Percentiles rank a stretch among this genome's conserved stretches.
These are phyloP conservation scores for Xylaria bambusicola DNA, from an alignment of 495 filamentous ascomycete genomes.

Conservation along the genomic window DNA sequence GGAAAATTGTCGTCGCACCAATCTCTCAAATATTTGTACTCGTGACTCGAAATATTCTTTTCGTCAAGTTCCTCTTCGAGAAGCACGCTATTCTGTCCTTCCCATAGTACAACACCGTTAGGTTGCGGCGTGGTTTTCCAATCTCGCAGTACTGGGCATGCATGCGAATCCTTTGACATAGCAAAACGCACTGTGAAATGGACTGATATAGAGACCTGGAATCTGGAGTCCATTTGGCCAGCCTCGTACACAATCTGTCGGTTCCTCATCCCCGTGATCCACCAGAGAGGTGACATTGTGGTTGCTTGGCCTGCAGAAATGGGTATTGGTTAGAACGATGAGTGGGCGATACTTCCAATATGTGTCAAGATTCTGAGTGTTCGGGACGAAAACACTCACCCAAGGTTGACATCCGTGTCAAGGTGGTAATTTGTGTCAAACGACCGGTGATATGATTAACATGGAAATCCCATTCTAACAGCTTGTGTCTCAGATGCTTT, in stretches of 20 bases:
- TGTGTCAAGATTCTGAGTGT: no score
- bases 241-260: background rate
- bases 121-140: background rate
- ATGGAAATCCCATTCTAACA: background rate
- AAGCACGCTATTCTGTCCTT: background rate
- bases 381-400: background rate
- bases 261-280: background rate
- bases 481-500: background rate
- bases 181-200: constrained; percentile 1
- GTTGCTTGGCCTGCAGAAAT: background rate
- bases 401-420: background rate
- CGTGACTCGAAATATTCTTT: background rate
- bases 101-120: background rate
- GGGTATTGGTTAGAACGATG: background rate
- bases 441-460: background rate
- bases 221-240: background rate
- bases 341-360: no score
- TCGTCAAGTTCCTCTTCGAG: background rate
- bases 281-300: background rate
- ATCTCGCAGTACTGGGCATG: background rate
- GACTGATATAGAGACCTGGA: background rate
- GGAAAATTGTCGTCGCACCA: background rate
- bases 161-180: background rate
- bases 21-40: background rate
- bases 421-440: background rate